These are phyloP conservation scores for Boletus bicolor DNA, from an alignment of 768 basidiomycete species.

Conservation along the genomic window DNA sequence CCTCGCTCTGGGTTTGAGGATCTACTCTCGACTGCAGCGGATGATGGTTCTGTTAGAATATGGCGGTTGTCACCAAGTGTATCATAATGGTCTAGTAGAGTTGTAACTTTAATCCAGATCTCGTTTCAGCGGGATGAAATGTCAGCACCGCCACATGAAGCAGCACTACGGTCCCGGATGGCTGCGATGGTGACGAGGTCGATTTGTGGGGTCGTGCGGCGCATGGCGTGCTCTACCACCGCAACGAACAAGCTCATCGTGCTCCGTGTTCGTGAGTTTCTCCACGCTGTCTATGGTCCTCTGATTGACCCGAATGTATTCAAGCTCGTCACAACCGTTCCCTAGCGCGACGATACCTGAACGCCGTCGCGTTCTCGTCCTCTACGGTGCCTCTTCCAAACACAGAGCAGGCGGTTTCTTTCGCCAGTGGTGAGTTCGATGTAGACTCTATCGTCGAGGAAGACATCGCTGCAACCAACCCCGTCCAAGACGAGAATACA, in stretches of 20 bases:
- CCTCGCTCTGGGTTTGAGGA: constrained; percentile 59
- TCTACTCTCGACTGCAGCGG: constrained; percentile 77
- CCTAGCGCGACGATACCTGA: constrained; percentile 5
- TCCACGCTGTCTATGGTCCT: not conserved
- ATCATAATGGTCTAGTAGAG: not conserved
- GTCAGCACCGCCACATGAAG: too few species aligned
- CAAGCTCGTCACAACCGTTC: not conserved
- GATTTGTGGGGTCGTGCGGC: not conserved
- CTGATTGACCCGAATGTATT: not conserved
- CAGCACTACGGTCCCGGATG: not conserved
- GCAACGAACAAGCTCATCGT: not conserved
- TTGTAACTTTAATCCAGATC: too few species aligned
- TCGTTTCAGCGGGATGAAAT: too few species aligned
- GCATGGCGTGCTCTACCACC: not conserved
- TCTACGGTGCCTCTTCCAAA: not conserved
- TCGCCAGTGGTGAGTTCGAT: not conserved
- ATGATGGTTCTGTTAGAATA: constrained; percentile 80
- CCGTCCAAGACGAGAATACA: not conserved
- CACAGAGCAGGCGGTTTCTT: not conserved
- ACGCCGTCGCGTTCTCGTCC: not conserved
- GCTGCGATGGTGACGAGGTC: not conserved
- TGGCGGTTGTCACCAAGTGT: constrained; percentile 51
- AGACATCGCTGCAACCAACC: not conserved
- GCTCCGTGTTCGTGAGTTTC: constrained; percentile 15
- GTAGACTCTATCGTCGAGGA: not conserved